A percentile compares a stretch with the other conserved stretches of the same genome.
phyloP scores from a whole-genome alignment of 108 stramenopile species.

The Cyclotella kingstonii region DNA sequence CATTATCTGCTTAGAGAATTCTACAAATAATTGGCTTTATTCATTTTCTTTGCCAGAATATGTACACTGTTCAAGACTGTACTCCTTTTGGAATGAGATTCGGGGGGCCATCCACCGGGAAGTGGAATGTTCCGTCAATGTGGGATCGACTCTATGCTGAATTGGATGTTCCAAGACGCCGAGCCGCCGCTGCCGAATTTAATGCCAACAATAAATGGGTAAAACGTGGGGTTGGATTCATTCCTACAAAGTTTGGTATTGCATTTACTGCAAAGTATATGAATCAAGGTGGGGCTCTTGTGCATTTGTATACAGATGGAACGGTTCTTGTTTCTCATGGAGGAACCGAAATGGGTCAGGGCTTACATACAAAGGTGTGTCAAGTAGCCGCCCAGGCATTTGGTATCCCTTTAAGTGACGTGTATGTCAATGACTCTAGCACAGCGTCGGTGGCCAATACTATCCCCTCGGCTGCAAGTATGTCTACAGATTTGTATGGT shows the following conservation, averaged over 20 bases:
- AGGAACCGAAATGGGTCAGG: constrained; percentile 98
- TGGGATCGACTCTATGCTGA: constrained; percentile 65
- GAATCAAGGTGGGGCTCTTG: constrained; percentile 91
- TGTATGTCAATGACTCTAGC: constrained; percentile 90
- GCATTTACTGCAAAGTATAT: constrained; percentile 77
- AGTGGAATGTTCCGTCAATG: constrained; percentile 87
- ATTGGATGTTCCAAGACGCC: constrained; percentile 58
- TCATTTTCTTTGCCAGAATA: constrained; percentile 39
- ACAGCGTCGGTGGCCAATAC: constrained; percentile 92
- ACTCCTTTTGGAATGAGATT: constrained; percentile 89
- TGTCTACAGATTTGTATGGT: constrained; percentile 93
- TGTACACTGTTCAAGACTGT: constrained; percentile 72
- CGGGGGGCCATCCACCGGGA: constrained; percentile 54
- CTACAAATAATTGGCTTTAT: neutral
- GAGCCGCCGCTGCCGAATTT: constrained; percentile 69
- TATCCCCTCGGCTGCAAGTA: constrained; percentile 87
- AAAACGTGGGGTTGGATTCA: constrained; percentile 81
- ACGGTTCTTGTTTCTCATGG: constrained; percentile 92
- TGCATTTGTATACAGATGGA: constrained; percentile 92
- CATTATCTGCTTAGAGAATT: neutral
- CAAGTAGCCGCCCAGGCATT: constrained; percentile 94
- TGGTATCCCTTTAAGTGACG: constrained; percentile 77
- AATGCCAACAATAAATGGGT: constrained; percentile 80
- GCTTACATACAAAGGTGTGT: constrained; percentile 92
- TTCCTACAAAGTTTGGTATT: constrained; percentile 96